Percentiles rank a stretch among this genome's conserved stretches.
phyloP scores from a whole-genome alignment of 78 protist genomes.

The Protostelium mycophagum region DNA sequence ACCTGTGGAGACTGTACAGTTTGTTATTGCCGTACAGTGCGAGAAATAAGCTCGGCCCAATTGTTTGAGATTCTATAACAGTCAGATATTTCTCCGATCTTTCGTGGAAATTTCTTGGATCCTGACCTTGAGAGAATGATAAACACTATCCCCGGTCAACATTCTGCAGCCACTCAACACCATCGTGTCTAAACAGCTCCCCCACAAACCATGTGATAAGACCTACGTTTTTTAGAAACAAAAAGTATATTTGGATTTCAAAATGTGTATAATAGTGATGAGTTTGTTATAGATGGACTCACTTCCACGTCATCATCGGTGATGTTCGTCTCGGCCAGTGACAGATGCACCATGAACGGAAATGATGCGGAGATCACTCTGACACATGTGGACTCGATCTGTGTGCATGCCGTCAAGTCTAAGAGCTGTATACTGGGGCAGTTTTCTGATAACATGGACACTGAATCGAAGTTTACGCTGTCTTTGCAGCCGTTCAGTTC shows the following conservation, averaged over 20 bases:
- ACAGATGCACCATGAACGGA: not conserved
- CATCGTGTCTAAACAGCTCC: not conserved
- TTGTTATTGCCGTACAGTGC: no score
- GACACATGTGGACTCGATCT: not conserved
- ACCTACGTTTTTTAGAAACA: not conserved
- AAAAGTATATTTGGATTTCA: no score
- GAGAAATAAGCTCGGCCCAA: not conserved
- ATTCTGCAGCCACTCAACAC: not conserved
- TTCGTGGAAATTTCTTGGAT: not conserved
- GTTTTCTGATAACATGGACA: not conserved
- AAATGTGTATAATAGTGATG: no score
- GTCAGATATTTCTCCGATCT: not conserved
- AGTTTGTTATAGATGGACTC: no score
- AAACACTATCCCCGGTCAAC: not conserved
- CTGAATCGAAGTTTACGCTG: not conserved
- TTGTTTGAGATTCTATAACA: not conserved
- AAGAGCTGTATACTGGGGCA: not conserved
- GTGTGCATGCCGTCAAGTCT: not conserved
- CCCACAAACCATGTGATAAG: not conserved
- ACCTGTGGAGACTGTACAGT: no score
- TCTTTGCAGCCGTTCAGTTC: not conserved
- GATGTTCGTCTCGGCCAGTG: not conserved
- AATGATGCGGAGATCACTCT: not conserved
- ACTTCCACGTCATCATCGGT: not conserved
- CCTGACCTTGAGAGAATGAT: not conserved